phyloP scores from a whole-genome alignment of 2,329 filamentous ascomycete genomes.

The Alternaria dauci region DNA sequence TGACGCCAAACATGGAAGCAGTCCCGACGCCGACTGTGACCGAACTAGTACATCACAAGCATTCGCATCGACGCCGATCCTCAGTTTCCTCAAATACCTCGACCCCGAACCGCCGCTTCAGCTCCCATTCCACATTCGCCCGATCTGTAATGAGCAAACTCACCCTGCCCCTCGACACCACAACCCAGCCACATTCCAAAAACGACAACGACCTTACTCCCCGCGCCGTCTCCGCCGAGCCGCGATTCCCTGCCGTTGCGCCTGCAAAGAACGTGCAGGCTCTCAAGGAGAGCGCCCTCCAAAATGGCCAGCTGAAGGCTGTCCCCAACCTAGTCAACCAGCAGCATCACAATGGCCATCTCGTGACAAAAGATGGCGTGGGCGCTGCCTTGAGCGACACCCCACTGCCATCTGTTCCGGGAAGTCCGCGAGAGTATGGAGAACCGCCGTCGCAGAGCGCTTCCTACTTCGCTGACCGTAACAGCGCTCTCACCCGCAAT shows the following conservation, averaged over 20 bases:
- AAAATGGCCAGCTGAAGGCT: slow-evolving; percentile 44
- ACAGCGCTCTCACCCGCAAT: slow-evolving; percentile 72
- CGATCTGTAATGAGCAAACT: slow-evolving; percentile 60
- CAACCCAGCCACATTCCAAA: slow-evolving; percentile 21
- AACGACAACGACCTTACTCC: slow-evolving; percentile 30
- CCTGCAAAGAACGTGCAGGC: slow-evolving; percentile 35
- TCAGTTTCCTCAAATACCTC: slow-evolving; percentile 24
- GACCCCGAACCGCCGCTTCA: slow-evolving; percentile 38
- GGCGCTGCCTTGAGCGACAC: slow-evolving; percentile 68
- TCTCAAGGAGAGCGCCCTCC: slow-evolving; percentile 33
- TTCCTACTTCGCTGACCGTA: slow-evolving; percentile 29
- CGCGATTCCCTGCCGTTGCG: slow-evolving; percentile 19
- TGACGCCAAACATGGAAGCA: slow-evolving; percentile 23
- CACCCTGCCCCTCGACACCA: slow-evolving; percentile 33
- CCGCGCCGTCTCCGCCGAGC: slow-evolving; percentile 22
- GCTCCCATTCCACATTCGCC: slow-evolving; percentile 60
- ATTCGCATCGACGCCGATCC: slow-evolving; percentile 29
- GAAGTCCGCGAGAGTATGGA: slow-evolving; percentile 68
- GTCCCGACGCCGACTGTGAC: slow-evolving; percentile 27
- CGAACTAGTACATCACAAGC: slow-evolving; percentile 23
- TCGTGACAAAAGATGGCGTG: slow-evolving; percentile 53
- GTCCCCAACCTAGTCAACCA: slow-evolving; percentile 21
- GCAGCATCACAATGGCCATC: slow-evolving; percentile 26
- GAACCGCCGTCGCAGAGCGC: slow-evolving; percentile 16
- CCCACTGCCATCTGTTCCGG: slow-evolving; percentile 68